phyloP scores from a whole-genome alignment of 139 green algal genomes.

The Gonium pectorale region DNA sequence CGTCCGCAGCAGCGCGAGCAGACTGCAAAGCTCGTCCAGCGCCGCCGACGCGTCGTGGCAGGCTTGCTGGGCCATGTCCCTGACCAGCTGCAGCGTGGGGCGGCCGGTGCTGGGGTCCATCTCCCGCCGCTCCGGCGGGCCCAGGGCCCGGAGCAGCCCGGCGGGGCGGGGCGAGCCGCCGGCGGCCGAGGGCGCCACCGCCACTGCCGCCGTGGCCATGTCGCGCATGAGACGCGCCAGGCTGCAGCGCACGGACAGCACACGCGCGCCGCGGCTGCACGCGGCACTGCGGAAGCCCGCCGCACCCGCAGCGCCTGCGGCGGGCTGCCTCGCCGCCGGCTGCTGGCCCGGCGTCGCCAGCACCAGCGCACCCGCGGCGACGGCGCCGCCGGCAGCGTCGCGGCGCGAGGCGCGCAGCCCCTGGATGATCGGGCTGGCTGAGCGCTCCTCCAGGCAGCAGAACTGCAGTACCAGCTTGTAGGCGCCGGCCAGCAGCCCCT shows the following conservation, averaged over 20 bases:
- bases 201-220: constrained; percentile 8
- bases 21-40: constrained; percentile 56
- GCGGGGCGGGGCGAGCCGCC: constrained; percentile 5
- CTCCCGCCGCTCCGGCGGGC: constrained; percentile 27
- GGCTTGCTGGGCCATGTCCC: constrained; percentile 60
- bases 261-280: constrained; percentile 38
- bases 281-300: constrained; percentile 20
- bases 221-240: constrained; percentile 61
- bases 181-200: neutral
- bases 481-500: constrained; percentile 19
- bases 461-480: constrained; percentile 50
- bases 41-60: constrained; percentile 37
- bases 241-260: constrained; percentile 47
- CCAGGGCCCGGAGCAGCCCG: constrained; percentile 26
- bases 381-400: neutral
- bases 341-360: neutral
- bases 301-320: neutral
- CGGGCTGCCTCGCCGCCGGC: neutral
- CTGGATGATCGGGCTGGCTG: constrained; percentile 36
- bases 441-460: constrained; percentile 48
- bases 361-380: neutral
- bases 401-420: neutral
- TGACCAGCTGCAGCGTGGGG: constrained; percentile 64
- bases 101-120: constrained; percentile 56
- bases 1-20: constrained; percentile 47